These are phyloP conservation scores for Pleurotus platypus DNA, from an alignment of 768 basidiomycete genomes.

Conservation along the genomic window DNA sequence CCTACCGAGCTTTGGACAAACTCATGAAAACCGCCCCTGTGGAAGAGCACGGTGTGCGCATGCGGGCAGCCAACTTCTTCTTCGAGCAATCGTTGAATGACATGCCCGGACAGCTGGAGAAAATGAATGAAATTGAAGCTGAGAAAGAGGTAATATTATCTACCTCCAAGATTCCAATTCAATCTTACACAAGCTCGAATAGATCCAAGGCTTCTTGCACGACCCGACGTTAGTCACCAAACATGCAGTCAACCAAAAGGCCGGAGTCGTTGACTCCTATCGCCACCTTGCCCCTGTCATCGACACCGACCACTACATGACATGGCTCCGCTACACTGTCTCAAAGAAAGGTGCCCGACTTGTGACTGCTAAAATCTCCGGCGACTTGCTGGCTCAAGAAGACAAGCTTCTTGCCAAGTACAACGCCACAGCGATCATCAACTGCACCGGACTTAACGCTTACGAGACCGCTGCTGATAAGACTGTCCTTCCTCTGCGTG, in stretches of 20 bases:
- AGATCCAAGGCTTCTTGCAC: conserved; percentile 22
- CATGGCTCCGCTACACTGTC: conserved; percentile 23
- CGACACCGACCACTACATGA: conserved; percentile 33
- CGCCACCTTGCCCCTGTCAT: conserved; percentile 29
- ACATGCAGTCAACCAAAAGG: conserved; percentile 23
- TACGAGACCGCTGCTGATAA: conserved; percentile 27
- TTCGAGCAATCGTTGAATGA: conserved; percentile 23
- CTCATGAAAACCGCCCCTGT: conserved; percentile 16
- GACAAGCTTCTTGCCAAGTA: conserved; percentile 20
- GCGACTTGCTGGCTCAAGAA: conserved; percentile 25
- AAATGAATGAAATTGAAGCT: conserved; percentile 24
- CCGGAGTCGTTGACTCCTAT: conserved; percentile 32
- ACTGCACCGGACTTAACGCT: conserved; percentile 31
- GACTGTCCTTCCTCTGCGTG: conserved; percentile 32
- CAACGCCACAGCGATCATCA: conserved; percentile 27
- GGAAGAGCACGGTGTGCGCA: conserved; percentile 27
- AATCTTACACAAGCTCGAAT: background rate
- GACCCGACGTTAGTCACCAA: conserved; percentile 18
- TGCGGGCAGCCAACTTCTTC: conserved; percentile 32
- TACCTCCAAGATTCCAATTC: background rate
- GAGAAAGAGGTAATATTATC: background rate
- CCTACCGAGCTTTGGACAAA: conserved; percentile 28
- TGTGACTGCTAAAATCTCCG: conserved; percentile 24
- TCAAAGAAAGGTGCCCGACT: conserved; percentile 24
- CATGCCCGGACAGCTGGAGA: conserved; percentile 22